Evolutionary conservation across 1,284 basidiomycete genomes (phyloP), one percentile per base, ranked within the genome.

Genomic region (Xerocomus cyaneibrunnescens): DNA sequence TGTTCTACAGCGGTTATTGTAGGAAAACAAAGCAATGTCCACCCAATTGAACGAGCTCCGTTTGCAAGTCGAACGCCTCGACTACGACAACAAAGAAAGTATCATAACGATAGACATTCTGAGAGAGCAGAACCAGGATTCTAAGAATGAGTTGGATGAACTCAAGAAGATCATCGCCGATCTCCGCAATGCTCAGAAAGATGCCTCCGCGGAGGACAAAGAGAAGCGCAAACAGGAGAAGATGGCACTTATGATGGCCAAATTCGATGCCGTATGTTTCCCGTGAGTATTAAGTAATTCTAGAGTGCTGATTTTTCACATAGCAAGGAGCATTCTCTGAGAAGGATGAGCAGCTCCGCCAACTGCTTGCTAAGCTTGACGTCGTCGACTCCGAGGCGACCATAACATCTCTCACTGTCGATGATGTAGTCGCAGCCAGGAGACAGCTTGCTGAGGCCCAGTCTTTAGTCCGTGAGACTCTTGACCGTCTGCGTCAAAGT

Each of bases 191-290:
- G 80, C 84, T 27, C 90, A 94, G 71, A 94, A 92, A 76, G 92
- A 95, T 62, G 79, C 86, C 13, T 86, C 85, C 28, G 83, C 85
- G 22, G 96, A 98, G 70, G 96, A 96, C 68, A 98, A 97, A 76
- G 96, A 99, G 78, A 96, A 94, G 78, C 87, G 93, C 72, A 99
- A 98, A 74, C 94, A 97, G 65, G 96, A 98, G 76, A 97, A 97
- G 81, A 94, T 99, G 89, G 94, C 92, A n/a, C 79, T 96, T 60
- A 97, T 99, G 94, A 98, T 99, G 95, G 93, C 95, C 56, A 96
- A 97, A 72, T 97, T 99, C 65, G 95, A 95, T 75, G 84, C 89
- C 61, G 94, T 94, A 63, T 66, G 86, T 68, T 46, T 61, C 35
- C 45, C 49, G 32, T 45, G 48, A 40, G 21, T 16, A 37, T 40